phyloP scores from a whole-genome alignment of 2,329 filamentous ascomycete species.

The Paraphoma chrysanthemicola region DNA sequence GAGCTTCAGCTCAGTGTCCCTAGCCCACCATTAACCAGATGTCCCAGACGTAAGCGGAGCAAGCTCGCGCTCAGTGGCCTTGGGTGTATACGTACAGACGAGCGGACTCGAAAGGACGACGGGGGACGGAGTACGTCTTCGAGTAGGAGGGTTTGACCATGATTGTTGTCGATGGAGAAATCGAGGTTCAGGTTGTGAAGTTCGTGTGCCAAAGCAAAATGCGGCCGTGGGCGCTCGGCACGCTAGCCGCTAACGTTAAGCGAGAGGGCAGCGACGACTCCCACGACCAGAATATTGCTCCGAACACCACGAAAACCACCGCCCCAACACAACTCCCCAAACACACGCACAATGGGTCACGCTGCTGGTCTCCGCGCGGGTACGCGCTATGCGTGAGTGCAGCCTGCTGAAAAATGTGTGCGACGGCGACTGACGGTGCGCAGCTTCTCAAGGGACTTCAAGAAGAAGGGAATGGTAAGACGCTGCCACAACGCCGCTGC shows the following conservation, averaged over 20 bases:
- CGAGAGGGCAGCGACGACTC: slow-evolving; percentile 6
- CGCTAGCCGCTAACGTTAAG: slow-evolving; percentile 4
- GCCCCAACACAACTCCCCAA: slow-evolving; percentile 29
- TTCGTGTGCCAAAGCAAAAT: not conserved
- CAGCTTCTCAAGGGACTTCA: slow-evolving; percentile 86
- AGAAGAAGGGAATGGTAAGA: slow-evolving; percentile 80
- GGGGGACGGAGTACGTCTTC: slow-evolving; percentile 99
- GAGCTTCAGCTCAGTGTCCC: slow-evolving; percentile 99
- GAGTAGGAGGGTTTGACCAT: slow-evolving; percentile 76
- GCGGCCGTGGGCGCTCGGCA: slow-evolving; percentile 7
- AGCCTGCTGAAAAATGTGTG: slow-evolving; percentile 3
- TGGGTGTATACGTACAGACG: slow-evolving; percentile 89
- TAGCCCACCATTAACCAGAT: slow-evolving; percentile 70
- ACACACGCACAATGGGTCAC: slow-evolving; percentile 60
- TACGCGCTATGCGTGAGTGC: slow-evolving; percentile 51
- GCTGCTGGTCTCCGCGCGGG: slow-evolving; percentile 55
- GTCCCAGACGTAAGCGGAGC: slow-evolving; percentile 95
- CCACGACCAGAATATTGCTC: slow-evolving; percentile 2
- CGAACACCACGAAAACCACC: slow-evolving; percentile 14
- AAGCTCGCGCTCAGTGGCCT: slow-evolving; percentile 99
- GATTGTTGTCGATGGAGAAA: slow-evolving; percentile 44
- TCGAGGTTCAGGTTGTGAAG: slow-evolving; percentile 21
- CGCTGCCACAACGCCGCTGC: not conserved
- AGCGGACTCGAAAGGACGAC: slow-evolving; percentile 98
- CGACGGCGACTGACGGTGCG: slow-evolving; percentile 29